A percentile compares a stretch with the other conserved stretches of the same genome.
Evolutionary conservation across 2,329 filamentous ascomycete species (phyloP).

Genomic region (Diaporthe citriasiana): DNA sequence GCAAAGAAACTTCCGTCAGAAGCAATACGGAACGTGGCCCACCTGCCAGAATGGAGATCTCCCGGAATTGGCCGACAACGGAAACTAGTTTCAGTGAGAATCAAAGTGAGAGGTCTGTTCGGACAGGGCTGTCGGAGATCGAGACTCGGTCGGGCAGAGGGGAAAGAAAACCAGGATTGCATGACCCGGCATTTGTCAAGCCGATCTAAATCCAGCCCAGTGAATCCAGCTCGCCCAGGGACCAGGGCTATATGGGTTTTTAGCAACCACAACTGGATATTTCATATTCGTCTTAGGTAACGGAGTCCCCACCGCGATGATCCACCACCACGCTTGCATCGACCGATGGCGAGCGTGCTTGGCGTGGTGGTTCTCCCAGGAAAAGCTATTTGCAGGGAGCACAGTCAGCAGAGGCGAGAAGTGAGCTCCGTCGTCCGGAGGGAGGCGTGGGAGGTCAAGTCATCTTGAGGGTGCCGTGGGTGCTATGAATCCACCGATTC

Average conservation of each 20-base stretch:
- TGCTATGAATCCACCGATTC: slow-evolving; percentile 7
- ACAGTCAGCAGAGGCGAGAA: neutral
- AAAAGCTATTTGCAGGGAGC: neutral
- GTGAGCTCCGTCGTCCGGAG: slow-evolving; percentile 28
- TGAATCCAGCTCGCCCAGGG: slow-evolving; percentile 8
- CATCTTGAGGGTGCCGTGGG: slow-evolving; percentile 1
- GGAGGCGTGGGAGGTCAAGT: neutral
- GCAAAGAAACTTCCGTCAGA: neutral
- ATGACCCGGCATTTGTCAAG: slow-evolving; percentile 18
- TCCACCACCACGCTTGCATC: slow-evolving; percentile 31
- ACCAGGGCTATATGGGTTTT: neutral
- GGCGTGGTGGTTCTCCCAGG: slow-evolving; percentile 17
- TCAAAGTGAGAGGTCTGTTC: slow-evolving; percentile 6
- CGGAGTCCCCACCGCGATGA: slow-evolving; percentile 5
- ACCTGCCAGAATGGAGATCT: slow-evolving; percentile 5
- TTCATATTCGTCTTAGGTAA: slow-evolving; percentile 19
- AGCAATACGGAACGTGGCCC: neutral
- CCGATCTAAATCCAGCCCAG: slow-evolving; percentile 25
- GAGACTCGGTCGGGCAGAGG: slow-evolving; percentile 12
- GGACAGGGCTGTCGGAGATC: slow-evolving; percentile 31
- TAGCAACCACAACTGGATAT: neutral
- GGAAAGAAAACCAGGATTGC: neutral
- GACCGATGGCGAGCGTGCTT: slow-evolving; percentile 26
- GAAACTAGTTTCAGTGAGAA: neutral
- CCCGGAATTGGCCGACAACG: slow-evolving; percentile 24